phyloP scores from a whole-genome alignment of 2,329 filamentous ascomycete species.

The Helicocarpus griseus region DNA sequence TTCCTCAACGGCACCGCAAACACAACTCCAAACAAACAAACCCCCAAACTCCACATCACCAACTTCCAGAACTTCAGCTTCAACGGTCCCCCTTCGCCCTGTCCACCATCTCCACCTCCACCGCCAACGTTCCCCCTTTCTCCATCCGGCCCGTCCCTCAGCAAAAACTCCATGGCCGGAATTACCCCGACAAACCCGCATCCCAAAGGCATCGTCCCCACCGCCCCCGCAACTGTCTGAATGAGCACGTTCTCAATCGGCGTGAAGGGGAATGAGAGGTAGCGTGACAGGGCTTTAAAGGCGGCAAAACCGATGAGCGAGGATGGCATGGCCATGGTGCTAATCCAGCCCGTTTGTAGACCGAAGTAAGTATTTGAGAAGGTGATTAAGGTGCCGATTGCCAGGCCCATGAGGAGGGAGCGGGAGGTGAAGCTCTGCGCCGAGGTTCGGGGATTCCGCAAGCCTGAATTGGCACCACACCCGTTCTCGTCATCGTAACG shows the following conservation, averaged over 20 bases:
- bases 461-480: neutral
- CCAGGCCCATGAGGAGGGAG: slow-evolving; percentile 66
- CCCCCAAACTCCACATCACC: slow-evolving; percentile 80
- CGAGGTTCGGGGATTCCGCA: slow-evolving; percentile 14
- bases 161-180: slow-evolving; percentile 79
- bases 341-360: slow-evolving; percentile 77
- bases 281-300: slow-evolving; percentile 67
- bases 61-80: slow-evolving; percentile 64
- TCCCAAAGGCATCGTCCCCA: slow-evolving; percentile 92
- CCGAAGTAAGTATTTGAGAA: slow-evolving; percentile 99
- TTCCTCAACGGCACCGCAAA: slow-evolving; percentile 86
- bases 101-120: slow-evolving; percentile 46
- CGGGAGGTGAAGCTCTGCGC: slow-evolving; percentile 69
- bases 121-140: slow-evolving; percentile 58
- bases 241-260: slow-evolving; percentile 95
- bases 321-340: slow-evolving; percentile 93
- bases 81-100: slow-evolving; percentile 70
- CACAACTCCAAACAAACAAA: slow-evolving; percentile 94
- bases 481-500: neutral
- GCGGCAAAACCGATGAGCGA: slow-evolving; percentile 90
- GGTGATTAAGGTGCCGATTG: slow-evolving; percentile 82
- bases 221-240: slow-evolving; percentile 88
- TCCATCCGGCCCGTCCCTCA: slow-evolving; percentile 68
- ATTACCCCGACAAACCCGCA: slow-evolving; percentile 94
- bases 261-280: slow-evolving; percentile 72